A percentile compares a stretch with the other conserved stretches of the same genome.
phyloP scores from a whole-genome alignment of 1,284 basidiomycete genomes.

The Naganishia albida region DNA sequence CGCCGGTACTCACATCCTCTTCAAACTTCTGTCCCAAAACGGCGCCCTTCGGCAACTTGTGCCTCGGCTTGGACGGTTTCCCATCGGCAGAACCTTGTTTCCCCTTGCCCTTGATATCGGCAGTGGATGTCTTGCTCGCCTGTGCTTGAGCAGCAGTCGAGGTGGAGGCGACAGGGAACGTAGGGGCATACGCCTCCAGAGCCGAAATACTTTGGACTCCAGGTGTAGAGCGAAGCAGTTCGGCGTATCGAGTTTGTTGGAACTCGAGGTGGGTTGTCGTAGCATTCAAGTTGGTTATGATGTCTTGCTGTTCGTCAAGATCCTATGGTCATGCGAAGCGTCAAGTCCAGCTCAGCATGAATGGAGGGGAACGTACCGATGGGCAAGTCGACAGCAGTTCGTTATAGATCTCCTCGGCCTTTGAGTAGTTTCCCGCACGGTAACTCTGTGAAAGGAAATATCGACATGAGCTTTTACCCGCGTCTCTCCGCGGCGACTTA shows the following conservation, averaged over 20 bases:
- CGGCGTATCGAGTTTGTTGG: conserved; percentile 22
- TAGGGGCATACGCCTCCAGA: conserved; percentile 13
- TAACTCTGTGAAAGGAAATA: conserved; percentile 62
- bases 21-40: conserved; percentile 42
- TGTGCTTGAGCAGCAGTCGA: conserved; percentile 5
- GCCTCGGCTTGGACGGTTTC: conserved; percentile 42
- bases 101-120: conserved; percentile 14
- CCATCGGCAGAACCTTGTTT: conserved; percentile 19
- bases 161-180: conserved; percentile 5
- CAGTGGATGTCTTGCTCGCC: conserved; percentile 14
- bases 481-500: conserved; percentile 53
- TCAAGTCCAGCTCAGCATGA: background rate
- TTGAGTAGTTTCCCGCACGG: conserved; percentile 70
- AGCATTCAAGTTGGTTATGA: conserved; percentile 76
- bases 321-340: conserved; percentile 62
- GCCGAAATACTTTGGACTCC: conserved; percentile 1
- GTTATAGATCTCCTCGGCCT: conserved; percentile 72
- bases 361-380: conserved; percentile 57
- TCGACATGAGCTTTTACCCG: background rate
- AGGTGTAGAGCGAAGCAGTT: conserved; percentile 5
- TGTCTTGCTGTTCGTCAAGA: conserved; percentile 82
- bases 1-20: conserved; percentile 48
- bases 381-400: conserved; percentile 72
- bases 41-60: conserved; percentile 51
- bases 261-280: conserved; percentile 71